These are phyloP conservation scores for Exophiala lecanii-corni DNA, from an alignment of 2,329 filamentous ascomycete species.

Conservation along the genomic window DNA sequence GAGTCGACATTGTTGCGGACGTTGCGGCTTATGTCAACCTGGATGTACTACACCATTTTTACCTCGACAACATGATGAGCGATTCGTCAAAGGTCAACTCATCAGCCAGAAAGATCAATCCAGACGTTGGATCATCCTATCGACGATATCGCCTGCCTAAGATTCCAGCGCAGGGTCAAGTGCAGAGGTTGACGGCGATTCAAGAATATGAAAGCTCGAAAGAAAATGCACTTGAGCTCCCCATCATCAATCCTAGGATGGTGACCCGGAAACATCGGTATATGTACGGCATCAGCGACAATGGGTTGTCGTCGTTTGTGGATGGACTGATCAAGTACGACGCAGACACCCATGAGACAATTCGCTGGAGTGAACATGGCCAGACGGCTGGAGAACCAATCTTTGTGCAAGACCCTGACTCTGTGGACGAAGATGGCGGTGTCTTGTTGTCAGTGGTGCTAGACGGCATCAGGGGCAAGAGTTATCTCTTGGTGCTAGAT, in stretches of 20 bases:
- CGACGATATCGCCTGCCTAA: slow-evolving; percentile 37
- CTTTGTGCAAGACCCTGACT: slow-evolving; percentile 43
- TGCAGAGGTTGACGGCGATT: slow-evolving; percentile 16
- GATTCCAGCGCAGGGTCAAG: slow-evolving; percentile 27
- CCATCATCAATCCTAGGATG: slow-evolving; percentile 46
- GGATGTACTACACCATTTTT: slow-evolving; percentile 62
- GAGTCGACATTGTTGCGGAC: slow-evolving; percentile 62
- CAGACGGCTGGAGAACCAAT: slow-evolving; percentile 53
- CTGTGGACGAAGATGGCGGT: slow-evolving; percentile 49
- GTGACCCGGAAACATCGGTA: slow-evolving; percentile 45
- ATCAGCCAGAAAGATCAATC: slow-evolving; percentile 40
- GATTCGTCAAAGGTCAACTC: slow-evolving; percentile 46
- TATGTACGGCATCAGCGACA: slow-evolving; percentile 45
- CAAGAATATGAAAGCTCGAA: slow-evolving; percentile 18
- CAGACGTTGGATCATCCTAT: slow-evolving; percentile 24
- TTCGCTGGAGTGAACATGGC: slow-evolving; percentile 44
- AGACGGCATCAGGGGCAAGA: slow-evolving; percentile 46
- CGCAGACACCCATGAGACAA: slow-evolving; percentile 36
- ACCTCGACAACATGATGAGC: slow-evolving; percentile 64
- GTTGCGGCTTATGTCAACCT: slow-evolving; percentile 59
- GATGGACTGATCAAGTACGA: slow-evolving; percentile 53
- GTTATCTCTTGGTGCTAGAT: slow-evolving; percentile 50
- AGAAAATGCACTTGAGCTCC: slow-evolving; percentile 39
- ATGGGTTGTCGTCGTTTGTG: slow-evolving; percentile 45
- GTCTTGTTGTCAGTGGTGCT: slow-evolving; percentile 51